Evolutionary conservation across 148 eudicot genomes (phyloP), one percentile per base, ranked within the genome.

Genomic region (Persicaria maculosa): DNA sequence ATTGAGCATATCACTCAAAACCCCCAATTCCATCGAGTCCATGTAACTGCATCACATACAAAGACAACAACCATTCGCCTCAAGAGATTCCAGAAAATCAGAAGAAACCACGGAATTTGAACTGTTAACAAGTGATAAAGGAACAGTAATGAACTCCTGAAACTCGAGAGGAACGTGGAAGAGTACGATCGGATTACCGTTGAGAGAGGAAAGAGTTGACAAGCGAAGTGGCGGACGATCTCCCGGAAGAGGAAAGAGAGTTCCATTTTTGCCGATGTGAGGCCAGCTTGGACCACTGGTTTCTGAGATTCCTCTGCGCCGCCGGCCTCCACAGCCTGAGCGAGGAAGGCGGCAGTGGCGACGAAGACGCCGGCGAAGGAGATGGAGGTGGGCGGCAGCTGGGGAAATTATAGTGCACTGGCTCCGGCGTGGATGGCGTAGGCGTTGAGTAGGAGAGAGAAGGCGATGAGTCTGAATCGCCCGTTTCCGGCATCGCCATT

Each of bases 271-370:
- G 81, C 40, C 80, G 80, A 55, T 78, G 79, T 19, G 85, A 50
- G 7, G 85, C 82, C 75, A 94, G 76, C 54, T 85, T 90, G 25
- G 96, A 86, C 98, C 98, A 94, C 72, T 94, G 98, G 79, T 91
- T 94, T 83, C 89, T 83, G 48, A 94, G 75, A 80, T 92, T 94
- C 65, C 93, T 81, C 74, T 91, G 97, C 20, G 98, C 98, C 3
- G 84, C 88, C 7, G 93, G 96, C 69, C 88, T 80, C 98, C 98
- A 94, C 12, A 79, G 83, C 73, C 98, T 82, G 5, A 79, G 67
- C 11, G 77, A 73, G n/a, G 86, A 77, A 61, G 81, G 68, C 11
- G 83, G 72, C 5, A 81, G 62, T 79, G 77, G 77, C 55, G 71
- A 74, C 44, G 59, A 61, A 58, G 36, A 43, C 47, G 44, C 1